Evolutionary conservation across 2,329 filamentous ascomycete genomes (phyloP), one percentile per base, ranked within the genome.

Genomic region (Ceratocystis smalleyi): DNA sequence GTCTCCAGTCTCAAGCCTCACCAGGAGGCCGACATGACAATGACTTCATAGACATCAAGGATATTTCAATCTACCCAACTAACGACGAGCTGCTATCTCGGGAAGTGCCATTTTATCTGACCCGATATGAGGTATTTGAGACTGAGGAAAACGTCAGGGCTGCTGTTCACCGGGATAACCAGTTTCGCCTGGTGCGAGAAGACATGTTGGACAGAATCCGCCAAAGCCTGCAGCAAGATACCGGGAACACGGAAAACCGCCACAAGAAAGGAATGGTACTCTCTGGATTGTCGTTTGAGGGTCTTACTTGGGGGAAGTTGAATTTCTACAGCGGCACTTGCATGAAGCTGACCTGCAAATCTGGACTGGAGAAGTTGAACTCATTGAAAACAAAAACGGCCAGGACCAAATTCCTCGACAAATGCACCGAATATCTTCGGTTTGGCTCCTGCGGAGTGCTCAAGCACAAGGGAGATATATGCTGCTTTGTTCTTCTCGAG

Each of bases 21-120:
- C 30, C 85, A 0, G 87, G 87, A 0, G 86, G 86, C 0, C 79
- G 87, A 0, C 87, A 91, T 68, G 85, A 91, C 71, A 91, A 91
- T 63, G 87, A 91, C 68, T 81, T 80, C 69, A 74, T 69, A 1
- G 77, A 88, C 67, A 85, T 84, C 68, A 77, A 81, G 0, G 66
- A 82, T 0, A 83, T 89, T 43, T 73, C 79, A 1, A 83, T 90
- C 15, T 78, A 82, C 59, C 88, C 87, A 0, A 90, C 86, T 0
- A 71, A 78, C 0, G 82, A 86, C 61, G 87, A 91, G 69, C 76
- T 90, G 1, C 65, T 75, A 0, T 85, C 79, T 0, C 75, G 70
- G 0, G 76, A 79, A 2, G 70, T 71, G 27, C 77, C 81, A 0
- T 89, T 83, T 70, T 82, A 83, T 55, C 78, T 80, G 5, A 77